These are phyloP conservation scores for Zygosaccharomyces sapae DNA, from an alignment of 1,139 yeast genomes.

Conservation along the genomic window DNA sequence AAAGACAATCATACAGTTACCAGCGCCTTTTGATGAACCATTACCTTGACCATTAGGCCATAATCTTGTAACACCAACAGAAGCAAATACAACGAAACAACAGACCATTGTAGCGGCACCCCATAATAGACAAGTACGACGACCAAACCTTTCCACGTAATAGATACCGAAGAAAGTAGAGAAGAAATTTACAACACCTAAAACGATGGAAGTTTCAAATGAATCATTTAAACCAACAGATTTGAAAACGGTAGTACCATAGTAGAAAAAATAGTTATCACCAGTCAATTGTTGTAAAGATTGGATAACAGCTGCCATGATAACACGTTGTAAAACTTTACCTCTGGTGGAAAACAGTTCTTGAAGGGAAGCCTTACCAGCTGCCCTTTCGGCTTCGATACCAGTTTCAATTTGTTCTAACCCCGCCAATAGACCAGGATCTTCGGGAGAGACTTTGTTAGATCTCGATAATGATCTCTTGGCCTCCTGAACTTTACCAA, in stretches of 20 bases:
- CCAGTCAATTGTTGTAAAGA: conserved; percentile 72
- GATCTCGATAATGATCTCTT: conserved; percentile 53
- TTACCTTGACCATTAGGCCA: conserved; percentile 58
- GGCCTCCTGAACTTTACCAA: conserved; percentile 52
- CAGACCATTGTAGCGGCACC: conserved; percentile 62
- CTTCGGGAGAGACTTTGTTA: conserved; percentile 51
- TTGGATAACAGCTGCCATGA: conserved; percentile 60
- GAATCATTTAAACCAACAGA: conserved; percentile 70
- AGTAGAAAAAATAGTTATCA: conserved; percentile 73
- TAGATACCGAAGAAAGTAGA: conserved; percentile 64
- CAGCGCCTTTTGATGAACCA: conserved; percentile 50
- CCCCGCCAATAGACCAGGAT: conserved; percentile 53
- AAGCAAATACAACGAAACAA: conserved; percentile 59
- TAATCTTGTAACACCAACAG: conserved; percentile 59
- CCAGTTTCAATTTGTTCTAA: conserved; percentile 58
- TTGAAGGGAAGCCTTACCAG: conserved; percentile 63
- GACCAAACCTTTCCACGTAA: conserved; percentile 62
- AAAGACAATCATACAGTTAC: conserved; percentile 70
- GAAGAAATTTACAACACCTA: conserved; percentile 71
- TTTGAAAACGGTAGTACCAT: conserved; percentile 68
- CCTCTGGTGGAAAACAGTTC: conserved; percentile 61
- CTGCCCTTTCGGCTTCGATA: conserved; percentile 54
- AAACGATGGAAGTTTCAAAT: conserved; percentile 65
- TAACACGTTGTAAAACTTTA: conserved; percentile 48
- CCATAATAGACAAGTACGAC: conserved; percentile 56